Evolutionary conservation across 192 early-diverging fungal genomes (phyloP), one percentile per base, ranked within the genome.

Genomic region (Coemansia sp.): DNA sequence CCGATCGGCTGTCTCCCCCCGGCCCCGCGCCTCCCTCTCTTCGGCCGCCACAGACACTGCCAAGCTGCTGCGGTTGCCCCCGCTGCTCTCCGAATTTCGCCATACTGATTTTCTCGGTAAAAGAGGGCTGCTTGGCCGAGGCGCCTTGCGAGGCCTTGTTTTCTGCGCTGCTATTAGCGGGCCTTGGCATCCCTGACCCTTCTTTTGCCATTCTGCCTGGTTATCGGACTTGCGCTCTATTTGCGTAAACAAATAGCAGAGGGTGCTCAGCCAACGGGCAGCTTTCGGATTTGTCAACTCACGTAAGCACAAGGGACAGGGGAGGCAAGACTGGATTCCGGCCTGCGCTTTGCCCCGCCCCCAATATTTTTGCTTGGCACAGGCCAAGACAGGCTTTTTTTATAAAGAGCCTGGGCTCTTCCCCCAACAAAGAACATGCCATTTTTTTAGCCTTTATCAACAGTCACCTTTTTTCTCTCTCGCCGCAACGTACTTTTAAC

Each of bases 381-480:
- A 23, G 13, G 48, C 48, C 48, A 50, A 50, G 48, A 26, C 24
- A 53, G 24, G 26, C 51, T 31, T 28, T 33, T 50, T 28, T 50
- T 33, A 31, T 31, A 24, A 53, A 31, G 28, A 53, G 51, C 26
- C 51, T 31, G 13, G 60, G 24, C 60, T 62, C 4, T 28, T 45
- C 34, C 38, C 60, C 61, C 16, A 55, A 62, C 57, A 35, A 58
- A 42, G 24, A 36, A 37, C 26, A 36, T 21, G 51, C 28, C 40
- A 33, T 59, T 48, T 36, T 33, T 55, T 60, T 60, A 36, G 11
- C 23, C 24, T 45, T 28, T 62, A 62, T 62, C 28, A 45, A 51
- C 43, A 69, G 39, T 36, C 16, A 38, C 39, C 33, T 35, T 62
- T 55, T 39, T 70, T 36, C 34, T 21, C 43, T 33, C 60, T 70